Evolutionary conservation across 768 basidiomycete species (phyloP).

Genomic region (Leccinum variicolor): DNA sequence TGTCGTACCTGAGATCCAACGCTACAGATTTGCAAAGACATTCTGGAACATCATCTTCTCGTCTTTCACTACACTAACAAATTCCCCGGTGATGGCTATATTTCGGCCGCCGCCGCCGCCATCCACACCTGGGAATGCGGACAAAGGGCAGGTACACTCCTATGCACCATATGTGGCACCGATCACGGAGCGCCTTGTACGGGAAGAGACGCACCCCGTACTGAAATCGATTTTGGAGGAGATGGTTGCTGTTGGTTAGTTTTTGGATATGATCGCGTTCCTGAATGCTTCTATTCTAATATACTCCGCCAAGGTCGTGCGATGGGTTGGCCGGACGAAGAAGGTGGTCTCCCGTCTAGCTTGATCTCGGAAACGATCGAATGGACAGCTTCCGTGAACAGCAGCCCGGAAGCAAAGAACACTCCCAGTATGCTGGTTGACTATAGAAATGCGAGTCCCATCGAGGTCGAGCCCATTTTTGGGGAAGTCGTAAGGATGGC

Average conservation of each 20-base stretch:
- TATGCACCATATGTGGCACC: constrained; percentile 41
- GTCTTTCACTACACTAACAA: constrained; percentile 48
- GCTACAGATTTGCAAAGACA: constrained; percentile 60
- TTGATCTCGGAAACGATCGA: constrained; percentile 38
- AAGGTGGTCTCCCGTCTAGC: constrained; percentile 46
- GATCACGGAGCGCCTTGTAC: constrained; percentile 40
- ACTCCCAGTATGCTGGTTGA: constrained; percentile 65
- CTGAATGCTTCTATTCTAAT: not conserved
- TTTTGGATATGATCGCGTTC: not conserved
- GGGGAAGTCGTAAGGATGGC: constrained; percentile 43
- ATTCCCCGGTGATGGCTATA: constrained; percentile 46
- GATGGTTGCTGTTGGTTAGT: constrained; percentile 39
- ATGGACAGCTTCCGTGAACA: constrained; percentile 38
- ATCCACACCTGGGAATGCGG: not conserved
- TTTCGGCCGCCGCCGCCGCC: constrained; percentile 43
- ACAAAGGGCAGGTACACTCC: constrained; percentile 23
- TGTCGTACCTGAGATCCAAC: constrained; percentile 58
- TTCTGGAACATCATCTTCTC: constrained; percentile 62
- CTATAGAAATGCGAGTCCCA: constrained; percentile 43
- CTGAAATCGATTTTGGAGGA: constrained; percentile 47
- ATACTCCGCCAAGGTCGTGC: constrained; percentile 11
- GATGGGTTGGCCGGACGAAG: constrained; percentile 40
- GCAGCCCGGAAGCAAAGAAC: constrained; percentile 41
- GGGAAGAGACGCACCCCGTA: constrained; percentile 43
- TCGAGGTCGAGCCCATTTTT: constrained; percentile 66